Percentiles rank a stretch among this genome's conserved stretches.
phyloP scores from a whole-genome alignment of 2,329 filamentous ascomycete genomes.

The Stachybotrys chlorohalonatus region DNA sequence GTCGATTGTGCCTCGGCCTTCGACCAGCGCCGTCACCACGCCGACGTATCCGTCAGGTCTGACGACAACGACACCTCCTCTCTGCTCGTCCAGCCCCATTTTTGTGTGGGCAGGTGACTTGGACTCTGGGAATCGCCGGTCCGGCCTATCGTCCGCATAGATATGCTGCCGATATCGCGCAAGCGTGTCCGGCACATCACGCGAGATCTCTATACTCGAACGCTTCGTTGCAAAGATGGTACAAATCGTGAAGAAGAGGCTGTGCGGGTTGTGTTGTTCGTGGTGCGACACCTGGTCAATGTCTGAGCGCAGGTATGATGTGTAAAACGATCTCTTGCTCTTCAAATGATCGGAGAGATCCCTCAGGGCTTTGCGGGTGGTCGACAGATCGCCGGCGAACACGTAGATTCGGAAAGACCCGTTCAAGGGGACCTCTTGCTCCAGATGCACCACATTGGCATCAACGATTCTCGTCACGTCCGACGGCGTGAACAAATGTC shows the following conservation, averaged over 20 bases:
- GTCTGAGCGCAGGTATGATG: slow-evolving; percentile 54
- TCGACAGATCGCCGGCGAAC: slow-evolving; percentile 63
- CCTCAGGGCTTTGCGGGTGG: slow-evolving; percentile 52
- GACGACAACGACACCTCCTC: slow-evolving; percentile 73
- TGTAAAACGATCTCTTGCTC: slow-evolving; percentile 63
- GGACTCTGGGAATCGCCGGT: slow-evolving; percentile 59
- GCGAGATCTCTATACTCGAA: slow-evolving; percentile 61
- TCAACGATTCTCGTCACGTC: slow-evolving; percentile 82
- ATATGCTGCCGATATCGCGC: slow-evolving; percentile 72
- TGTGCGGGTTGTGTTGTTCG: slow-evolving; percentile 79
- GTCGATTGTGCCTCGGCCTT: slow-evolving; percentile 72
- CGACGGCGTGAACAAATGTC: slow-evolving; percentile 66
- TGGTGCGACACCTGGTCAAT: slow-evolving; percentile 58
- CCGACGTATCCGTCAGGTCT: slow-evolving; percentile 83
- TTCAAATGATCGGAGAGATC: slow-evolving; percentile 61
- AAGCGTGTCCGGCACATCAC: slow-evolving; percentile 61
- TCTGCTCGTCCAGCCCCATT: slow-evolving; percentile 67
- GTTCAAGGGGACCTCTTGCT: slow-evolving; percentile 83
- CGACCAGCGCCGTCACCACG: slow-evolving; percentile 61
- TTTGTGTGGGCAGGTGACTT: slow-evolving; percentile 74
- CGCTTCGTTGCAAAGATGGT: slow-evolving; percentile 64
- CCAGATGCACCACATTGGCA: slow-evolving; percentile 81
- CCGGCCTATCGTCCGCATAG: slow-evolving; percentile 77
- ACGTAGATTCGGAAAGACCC: slow-evolving; percentile 81
- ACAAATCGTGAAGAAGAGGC: slow-evolving; percentile 69